Evolutionary conservation across 805 yeast genomes (phyloP).

Genomic region (Hemisphaericaspora nanyangensis): DNA sequence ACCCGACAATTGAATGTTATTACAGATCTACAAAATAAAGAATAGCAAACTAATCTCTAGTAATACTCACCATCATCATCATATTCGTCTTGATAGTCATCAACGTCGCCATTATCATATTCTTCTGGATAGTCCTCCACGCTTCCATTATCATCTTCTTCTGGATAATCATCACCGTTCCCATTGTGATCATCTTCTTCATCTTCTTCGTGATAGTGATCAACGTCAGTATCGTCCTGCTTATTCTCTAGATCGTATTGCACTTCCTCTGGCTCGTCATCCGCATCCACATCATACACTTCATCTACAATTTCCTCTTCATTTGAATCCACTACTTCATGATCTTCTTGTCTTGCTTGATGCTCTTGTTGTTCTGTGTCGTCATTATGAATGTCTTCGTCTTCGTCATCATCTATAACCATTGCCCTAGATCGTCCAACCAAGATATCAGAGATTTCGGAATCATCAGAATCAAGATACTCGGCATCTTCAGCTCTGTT

Average conservation of each 20-base stretch:
- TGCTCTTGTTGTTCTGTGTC: too few relatives aligned
- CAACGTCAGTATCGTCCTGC: too few relatives aligned
- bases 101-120: neutral
- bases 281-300: neutral
- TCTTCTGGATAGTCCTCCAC: too few relatives aligned
- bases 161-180: neutral
- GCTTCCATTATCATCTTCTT: neutral
- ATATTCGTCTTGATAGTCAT: neutral
- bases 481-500: conserved; percentile 8
- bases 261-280: too few relatives aligned
- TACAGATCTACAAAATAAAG: too few relatives aligned
- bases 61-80: neutral
- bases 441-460: neutral
- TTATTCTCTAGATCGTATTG: too few relatives aligned
- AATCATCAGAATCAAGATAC: conserved; percentile 3
- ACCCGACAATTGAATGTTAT: too few relatives aligned
- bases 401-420: neutral
- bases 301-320: neutral
- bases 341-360: too few relatives aligned
- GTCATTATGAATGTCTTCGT: neutral
- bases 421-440: neutral
- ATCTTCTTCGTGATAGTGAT: neutral
- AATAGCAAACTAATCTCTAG: too few relatives aligned
- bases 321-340: too few relatives aligned
- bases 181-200: neutral